Percentiles rank a stretch among this genome's conserved stretches.
Evolutionary conservation across 768 basidiomycete species (phyloP).

Genomic region (Myochromella boudieri): DNA sequence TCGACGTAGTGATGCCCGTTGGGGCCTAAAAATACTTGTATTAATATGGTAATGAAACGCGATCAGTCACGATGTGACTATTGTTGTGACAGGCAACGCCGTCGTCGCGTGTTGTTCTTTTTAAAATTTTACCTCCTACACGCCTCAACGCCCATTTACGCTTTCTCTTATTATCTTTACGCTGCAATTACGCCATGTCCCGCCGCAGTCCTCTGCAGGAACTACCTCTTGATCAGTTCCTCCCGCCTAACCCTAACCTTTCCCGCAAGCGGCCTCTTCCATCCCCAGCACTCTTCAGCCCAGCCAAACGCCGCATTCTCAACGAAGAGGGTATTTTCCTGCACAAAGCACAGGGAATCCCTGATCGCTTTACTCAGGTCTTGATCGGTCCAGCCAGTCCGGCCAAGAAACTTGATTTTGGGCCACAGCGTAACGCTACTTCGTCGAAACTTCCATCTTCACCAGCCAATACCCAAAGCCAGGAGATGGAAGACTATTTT

Average conservation of each 20-base stretch:
- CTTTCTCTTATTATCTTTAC: conserved; percentile 9
- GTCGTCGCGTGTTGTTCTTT: conserved; percentile 11
- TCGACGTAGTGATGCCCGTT: conserved; percentile 76
- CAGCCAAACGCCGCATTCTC: conserved; percentile 69
- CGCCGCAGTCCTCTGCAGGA: conserved; percentile 61
- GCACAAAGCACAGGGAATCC: conserved; percentile 21
- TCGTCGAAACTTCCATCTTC: conserved; percentile 27
- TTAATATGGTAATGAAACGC: conserved; percentile 18
- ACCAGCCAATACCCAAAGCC: conserved; percentile 15
- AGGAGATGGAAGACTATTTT: conserved; percentile 23
- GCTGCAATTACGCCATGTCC: conserved; percentile 26
- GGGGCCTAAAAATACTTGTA: conserved; percentile 17
- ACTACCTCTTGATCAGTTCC: conserved; percentile 57
- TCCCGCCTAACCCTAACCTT: conserved; percentile 32
- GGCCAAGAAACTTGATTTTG: conserved; percentile 55
- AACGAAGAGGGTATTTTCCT: conserved; percentile 49
- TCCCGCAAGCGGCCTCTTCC: conserved; percentile 62
- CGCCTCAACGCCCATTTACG: neutral
- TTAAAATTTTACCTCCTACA: neutral
- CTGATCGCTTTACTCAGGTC: conserved; percentile 23
- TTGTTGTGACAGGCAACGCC: conserved; percentile 10
- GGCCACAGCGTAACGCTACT: conserved; percentile 21
- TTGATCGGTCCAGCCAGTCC: conserved; percentile 38
- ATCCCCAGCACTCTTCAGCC: conserved; percentile 53
- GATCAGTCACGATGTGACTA: conserved; percentile 21